A percentile compares a stretch with the other conserved stretches of the same genome.
Conservation (phyloP, 2,329 filamentous ascomycete species). For the Trichophaea hybrida region DNA sequence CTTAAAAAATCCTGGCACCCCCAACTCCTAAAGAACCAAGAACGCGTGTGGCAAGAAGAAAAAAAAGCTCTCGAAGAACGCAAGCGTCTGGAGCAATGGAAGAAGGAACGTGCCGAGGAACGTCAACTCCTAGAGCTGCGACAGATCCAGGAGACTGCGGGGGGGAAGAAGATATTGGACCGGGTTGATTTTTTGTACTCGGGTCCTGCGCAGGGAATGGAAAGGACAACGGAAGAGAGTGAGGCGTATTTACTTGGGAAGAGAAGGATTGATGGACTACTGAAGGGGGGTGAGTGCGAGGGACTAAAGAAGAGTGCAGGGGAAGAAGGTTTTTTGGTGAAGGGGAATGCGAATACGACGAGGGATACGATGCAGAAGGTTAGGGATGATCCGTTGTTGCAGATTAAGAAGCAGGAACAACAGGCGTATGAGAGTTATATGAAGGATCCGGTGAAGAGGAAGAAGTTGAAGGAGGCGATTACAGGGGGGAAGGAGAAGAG, state of each 20-base stretch:
- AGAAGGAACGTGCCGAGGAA: conserved; percentile 89
- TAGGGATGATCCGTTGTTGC: conserved; percentile 75
- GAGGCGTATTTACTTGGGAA: conserved; percentile 90
- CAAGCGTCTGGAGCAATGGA: conserved; percentile 79
- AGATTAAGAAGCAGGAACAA: conserved; percentile 86
- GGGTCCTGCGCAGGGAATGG: conserved; percentile 62
- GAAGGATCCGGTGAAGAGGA: conserved; percentile 55
- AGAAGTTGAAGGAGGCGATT: conserved; percentile 29
- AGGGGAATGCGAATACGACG: conserved; percentile 55
- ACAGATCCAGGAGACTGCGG: conserved; percentile 73
- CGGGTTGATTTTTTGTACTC: conserved; percentile 98
- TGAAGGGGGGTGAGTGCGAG: conserved; percentile 67
- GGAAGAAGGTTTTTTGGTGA: conserved; percentile 30
- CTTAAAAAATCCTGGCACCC: conserved; percentile 94
- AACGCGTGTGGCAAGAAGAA: conserved; percentile 79
- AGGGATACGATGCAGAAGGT: conserved; percentile 77
- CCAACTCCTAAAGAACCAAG: conserved; percentile 76
- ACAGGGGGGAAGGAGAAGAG: conserved; percentile 33
- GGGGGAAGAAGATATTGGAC: conserved; percentile 63
- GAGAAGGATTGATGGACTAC: conserved; percentile 72
- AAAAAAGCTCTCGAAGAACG: conserved; percentile 86
- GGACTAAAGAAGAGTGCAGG: conserved; percentile 59
- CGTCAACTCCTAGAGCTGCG: conserved; percentile 83
- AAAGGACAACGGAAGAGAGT: conserved; percentile 68
- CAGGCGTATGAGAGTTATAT: conserved; percentile 66